These are phyloP conservation scores for Miscanthus lutarioriparius DNA, from an alignment of 176 grass and related monocot genomes.

Conservation along the genomic window DNA sequence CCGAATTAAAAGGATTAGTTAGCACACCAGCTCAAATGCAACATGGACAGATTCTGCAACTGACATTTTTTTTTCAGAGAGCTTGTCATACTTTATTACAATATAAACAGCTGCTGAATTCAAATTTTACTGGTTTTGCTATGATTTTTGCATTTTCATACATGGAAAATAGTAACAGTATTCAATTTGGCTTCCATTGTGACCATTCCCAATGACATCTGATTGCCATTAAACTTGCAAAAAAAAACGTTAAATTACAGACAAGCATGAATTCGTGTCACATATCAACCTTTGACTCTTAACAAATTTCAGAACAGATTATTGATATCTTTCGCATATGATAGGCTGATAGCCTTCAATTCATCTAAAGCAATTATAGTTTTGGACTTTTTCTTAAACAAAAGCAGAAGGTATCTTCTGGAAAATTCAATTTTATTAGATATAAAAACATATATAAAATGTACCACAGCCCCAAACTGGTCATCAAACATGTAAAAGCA, in stretches of 20 bases:
- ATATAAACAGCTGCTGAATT: neutral
- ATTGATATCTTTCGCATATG: neutral
- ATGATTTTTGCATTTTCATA: neutral
- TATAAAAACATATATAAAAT: slow-evolving; percentile 9
- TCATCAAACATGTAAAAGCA: neutral
- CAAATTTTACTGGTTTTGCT: neutral
- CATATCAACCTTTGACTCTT: neutral
- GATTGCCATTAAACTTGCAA: slow-evolving; percentile 6
- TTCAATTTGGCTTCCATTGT: neutral
- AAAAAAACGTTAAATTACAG: neutral
- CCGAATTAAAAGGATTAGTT: slow-evolving; percentile 1
- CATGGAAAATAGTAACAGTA: neutral
- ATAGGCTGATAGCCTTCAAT: neutral
- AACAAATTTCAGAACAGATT: neutral
- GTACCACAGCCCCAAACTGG: neutral
- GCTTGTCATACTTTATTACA: neutral
- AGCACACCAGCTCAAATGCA: slow-evolving; percentile 12
- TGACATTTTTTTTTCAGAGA: neutral
- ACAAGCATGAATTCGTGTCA: neutral
- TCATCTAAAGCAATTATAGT: neutral
- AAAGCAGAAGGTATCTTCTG: neutral
- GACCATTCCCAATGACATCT: neutral
- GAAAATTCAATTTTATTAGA: neutral
- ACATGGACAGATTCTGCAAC: neutral
- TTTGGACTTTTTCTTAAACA: neutral